Percentiles rank a stretch among this genome's conserved stretches.
Conservation (phyloP, 1,139 yeast genomes). For the Debaryomyces singareniensis region DNA sequence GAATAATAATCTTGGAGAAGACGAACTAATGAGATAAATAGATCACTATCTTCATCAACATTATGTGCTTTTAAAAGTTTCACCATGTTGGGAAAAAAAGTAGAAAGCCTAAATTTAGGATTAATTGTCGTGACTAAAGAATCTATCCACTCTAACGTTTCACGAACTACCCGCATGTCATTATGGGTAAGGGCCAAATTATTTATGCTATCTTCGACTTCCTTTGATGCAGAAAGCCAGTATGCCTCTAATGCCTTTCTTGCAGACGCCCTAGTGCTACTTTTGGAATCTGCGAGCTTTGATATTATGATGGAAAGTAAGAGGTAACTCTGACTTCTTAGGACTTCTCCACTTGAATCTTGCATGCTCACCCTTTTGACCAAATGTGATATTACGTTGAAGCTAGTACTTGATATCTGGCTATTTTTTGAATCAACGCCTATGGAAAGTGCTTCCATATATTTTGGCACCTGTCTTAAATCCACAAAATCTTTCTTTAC, state of each 20-base stretch:
- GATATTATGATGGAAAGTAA: constrained; percentile 55
- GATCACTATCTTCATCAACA: constrained; percentile 8
- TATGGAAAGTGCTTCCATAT: constrained; percentile 50
- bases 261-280: constrained; percentile 41
- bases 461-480: constrained; percentile 43
- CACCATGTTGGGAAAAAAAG: constrained; percentile 22
- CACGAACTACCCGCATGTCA: constrained; percentile 35
- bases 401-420: constrained; percentile 43
- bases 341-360: constrained; percentile 40
- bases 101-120: constrained; percentile 25
- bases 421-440: constrained; percentile 38
- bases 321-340: constrained; percentile 42
- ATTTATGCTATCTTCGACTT: constrained; percentile 45
- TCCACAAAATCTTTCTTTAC: constrained; percentile 64
- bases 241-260: constrained; percentile 55
- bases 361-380: constrained; percentile 75
- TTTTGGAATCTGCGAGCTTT: constrained; percentile 44
- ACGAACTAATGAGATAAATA: constrained; percentile 8
- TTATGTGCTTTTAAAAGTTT: constrained; percentile 10
- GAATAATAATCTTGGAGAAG: constrained; percentile 24
- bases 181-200: constrained; percentile 47
- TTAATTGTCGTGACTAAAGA: constrained; percentile 25
- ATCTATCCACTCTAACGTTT: constrained; percentile 29
- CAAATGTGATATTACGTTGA: constrained; percentile 68
- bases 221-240: constrained; percentile 58